These are phyloP conservation scores for Trichosanthes truncata DNA, from an alignment of 306 rosid genomes.

Conservation along the genomic window DNA sequence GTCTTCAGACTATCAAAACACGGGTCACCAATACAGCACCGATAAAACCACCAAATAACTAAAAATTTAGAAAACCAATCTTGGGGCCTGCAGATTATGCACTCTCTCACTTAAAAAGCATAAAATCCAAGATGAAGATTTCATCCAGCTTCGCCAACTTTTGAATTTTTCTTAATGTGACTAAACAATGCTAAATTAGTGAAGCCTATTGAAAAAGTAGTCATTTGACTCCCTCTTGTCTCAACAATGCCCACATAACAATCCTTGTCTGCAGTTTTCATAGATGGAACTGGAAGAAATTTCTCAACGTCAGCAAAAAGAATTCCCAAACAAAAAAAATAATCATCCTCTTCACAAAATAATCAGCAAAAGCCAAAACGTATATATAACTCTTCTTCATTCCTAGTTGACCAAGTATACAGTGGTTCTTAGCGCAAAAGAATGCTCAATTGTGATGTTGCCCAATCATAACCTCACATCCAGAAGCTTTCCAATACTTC, in stretches of 20 bases:
- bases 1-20: not conserved
- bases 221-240: not conserved
- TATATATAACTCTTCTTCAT: not conserved
- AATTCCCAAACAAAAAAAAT: not conserved
- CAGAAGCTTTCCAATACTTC: not conserved
- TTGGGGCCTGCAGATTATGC: not conserved
- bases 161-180: not conserved
- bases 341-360: not conserved
- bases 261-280: not conserved
- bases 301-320: not conserved
- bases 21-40: not conserved
- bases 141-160: not conserved
- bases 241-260: not conserved
- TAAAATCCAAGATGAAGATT: not conserved
- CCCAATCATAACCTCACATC: not conserved
- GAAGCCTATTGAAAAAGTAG: not conserved
- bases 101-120: not conserved
- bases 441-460: not conserved
- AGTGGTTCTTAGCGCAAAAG: not conserved
- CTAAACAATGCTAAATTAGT: not conserved
- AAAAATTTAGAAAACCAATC: not conserved
- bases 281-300: not conserved
- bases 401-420: not conserved
- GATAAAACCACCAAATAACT: not conserved
- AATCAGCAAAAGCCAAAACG: not conserved